Evolutionary conservation across 176 grass and related monocot genomes (phyloP), one percentile per base, ranked within the genome.

Genomic region (Chrysopogon serrulatus): DNA sequence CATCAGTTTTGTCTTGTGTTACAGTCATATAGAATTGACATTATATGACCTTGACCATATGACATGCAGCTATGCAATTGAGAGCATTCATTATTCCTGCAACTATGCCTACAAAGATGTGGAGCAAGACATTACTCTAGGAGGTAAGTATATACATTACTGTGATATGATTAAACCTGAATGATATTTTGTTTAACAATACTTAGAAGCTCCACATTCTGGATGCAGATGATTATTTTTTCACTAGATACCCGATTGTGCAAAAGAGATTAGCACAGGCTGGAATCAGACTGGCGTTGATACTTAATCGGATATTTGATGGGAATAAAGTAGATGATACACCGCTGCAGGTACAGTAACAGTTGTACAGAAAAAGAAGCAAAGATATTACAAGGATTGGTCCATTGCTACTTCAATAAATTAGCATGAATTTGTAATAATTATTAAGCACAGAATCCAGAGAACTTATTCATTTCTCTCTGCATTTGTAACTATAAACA

Each of bases 31-130:
- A 54, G 14, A 10, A 54, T 10, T 85, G 39, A 76, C 23, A 43
- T 53, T 19, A 12, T 36, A 51, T 78, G 72, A 65, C 48, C 41
- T 74, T 42, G 21, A 71, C 3, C 30, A 10, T 44, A 66, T 56
- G 2, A 15, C 27, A 15, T 49, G 66, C 90, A 99, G 96, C 68
- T 99, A 96, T 31, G 96, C 91, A 9, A 71, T 87, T 11, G 96
- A 99, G 85, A 94, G 96, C 86, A 96, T 94, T 79, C 30, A 83
- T 26, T 68, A 96, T 41, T 32, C 96, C 21, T 99, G 96, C 68
- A 82, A 87, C 62, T 99, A 99, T 47, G 96, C 93, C 27, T 99
- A 96, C 60, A 94, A 94, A 84, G 93, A 99, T 81, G 96, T 92
- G 4, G 88, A 92, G 61, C 90, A 99, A 49, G 43, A 89, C 86